phyloP scores from a whole-genome alignment of 257 asterid species.

The Datura wrightii region DNA sequence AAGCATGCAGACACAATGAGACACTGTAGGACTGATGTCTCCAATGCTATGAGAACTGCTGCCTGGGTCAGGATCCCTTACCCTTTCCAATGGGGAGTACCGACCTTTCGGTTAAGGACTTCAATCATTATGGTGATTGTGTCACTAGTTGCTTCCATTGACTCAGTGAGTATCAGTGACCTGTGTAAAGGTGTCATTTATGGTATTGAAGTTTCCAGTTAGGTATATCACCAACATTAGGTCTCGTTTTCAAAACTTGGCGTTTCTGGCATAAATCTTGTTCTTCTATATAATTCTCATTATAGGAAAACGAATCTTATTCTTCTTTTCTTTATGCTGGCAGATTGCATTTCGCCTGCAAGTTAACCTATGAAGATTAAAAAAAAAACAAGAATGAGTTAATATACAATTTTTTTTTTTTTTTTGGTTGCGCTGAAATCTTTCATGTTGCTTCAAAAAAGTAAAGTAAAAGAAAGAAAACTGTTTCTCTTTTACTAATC shows the following conservation, averaged over 20 bases:
- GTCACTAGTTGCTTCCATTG: slow-evolving; percentile 82
- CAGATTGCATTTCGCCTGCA: not conserved
- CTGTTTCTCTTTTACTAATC: not conserved
- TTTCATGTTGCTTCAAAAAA: not conserved
- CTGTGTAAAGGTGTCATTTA: not conserved
- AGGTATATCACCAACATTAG: not conserved
- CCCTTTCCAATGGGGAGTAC: slow-evolving; percentile 97
- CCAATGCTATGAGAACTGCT: slow-evolving; percentile 91
- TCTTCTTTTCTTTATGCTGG: not conserved
- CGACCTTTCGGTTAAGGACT: slow-evolving; percentile 83
- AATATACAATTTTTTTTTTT: not conserved
- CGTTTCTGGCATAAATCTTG: not conserved
- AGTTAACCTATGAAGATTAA: not conserved
- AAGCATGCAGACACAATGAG: slow-evolving; percentile 95
- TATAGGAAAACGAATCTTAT: not conserved
- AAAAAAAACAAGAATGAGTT: not conserved
- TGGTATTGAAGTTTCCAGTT: not conserved
- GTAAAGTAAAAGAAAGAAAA: not conserved
- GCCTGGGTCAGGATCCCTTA: slow-evolving; percentile 96
- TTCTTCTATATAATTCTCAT: not conserved
- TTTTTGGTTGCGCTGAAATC: not conserved
- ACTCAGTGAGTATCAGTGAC: slow-evolving; percentile 72
- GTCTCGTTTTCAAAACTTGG: not conserved
- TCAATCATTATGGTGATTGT: slow-evolving; percentile 82
- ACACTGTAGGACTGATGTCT: slow-evolving; percentile 96